phyloP scores from a whole-genome alignment of 169 alveolate genomes.

The Plasmodium vinckei region DNA sequence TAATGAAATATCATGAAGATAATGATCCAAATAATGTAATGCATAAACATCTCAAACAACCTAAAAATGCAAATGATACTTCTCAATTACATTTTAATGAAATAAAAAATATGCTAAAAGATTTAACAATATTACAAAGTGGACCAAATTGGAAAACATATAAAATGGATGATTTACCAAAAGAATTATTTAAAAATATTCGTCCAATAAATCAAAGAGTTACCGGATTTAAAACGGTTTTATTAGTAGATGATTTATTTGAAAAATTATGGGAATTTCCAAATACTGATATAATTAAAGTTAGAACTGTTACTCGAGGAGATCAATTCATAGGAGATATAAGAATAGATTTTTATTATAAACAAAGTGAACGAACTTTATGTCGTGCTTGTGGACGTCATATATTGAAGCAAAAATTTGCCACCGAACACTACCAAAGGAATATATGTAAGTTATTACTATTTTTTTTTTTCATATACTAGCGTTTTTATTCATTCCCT shows the following conservation, averaged over 20 bases:
- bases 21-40: constrained; percentile 5
- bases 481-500: background rate
- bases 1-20: constrained; percentile 10
- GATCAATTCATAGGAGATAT: constrained; percentile 83
- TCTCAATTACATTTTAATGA: constrained; percentile 34
- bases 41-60: constrained; percentile 8
- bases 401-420: constrained; percentile 81
- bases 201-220: constrained; percentile 83
- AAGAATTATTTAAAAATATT: constrained; percentile 60
- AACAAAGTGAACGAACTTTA: constrained; percentile 81
- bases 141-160: constrained; percentile 73
- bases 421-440: constrained; percentile 83
- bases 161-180: constrained; percentile 62
- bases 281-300: constrained; percentile 78
- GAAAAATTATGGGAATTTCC: constrained; percentile 85
- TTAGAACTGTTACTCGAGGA: constrained; percentile 82
- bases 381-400: constrained; percentile 83
- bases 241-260: constrained; percentile 81
- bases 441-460: constrained; percentile 18
- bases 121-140: constrained; percentile 46
- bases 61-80: constrained; percentile 21
- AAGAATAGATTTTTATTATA: constrained; percentile 80
- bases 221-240: constrained; percentile 78
- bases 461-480: background rate
- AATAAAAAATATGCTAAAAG: constrained; percentile 28